Evolutionary conservation across 495 filamentous ascomycete species (phyloP), one percentile per base, ranked within the genome.

Genomic region (Diplogelasinospora grovesii): DNA sequence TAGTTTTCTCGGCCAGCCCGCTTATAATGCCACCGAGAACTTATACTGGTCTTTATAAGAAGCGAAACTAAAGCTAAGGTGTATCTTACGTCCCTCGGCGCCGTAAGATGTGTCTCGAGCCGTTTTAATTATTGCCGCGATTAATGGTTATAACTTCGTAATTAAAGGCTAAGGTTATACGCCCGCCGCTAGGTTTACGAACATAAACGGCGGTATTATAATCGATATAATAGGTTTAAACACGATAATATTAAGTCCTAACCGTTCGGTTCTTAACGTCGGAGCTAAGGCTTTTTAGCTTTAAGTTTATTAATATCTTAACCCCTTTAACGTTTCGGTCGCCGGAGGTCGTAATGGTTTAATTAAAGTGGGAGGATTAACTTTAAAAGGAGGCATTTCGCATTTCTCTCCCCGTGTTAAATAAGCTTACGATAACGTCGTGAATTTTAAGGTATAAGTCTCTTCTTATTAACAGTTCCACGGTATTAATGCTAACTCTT

Each of bases 391-490:
- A 13, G 66, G 66, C 5, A 59, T 67, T 3, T 66, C 64, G 1
- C 69, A 59, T 30, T 70, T 69, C 37, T 61, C 56, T 6, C 59
- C 65, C 4, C 53, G 60, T 22, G 58, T 69, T 25, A 77, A 77
- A 14, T 75, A 59, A 60, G 62, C 69, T 3, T 74, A 64, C 21
- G 69, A 81, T 50, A 68, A 63, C 8, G 70, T 74, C 1, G 39
- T 55, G 8, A 63, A 57, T 19, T 77, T 66, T 43, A 56, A 77
- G 48, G n/a, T n/a, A n/a, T n/a, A 58, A 8, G 46, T 59, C 27
- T 4, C n/a, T 27, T 50, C 13, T 29, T n/a, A n/a, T 65, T 31
- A 48, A 68, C 43, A 65, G 63, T 4, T 50, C 52, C 0, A 46
- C 70, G 27, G 48, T 68, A 10, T 29, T 3, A 13, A 23, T 41